Evolutionary conservation across 805 yeast species (phyloP).

Genomic region (Hanseniaspora thailandica): DNA sequence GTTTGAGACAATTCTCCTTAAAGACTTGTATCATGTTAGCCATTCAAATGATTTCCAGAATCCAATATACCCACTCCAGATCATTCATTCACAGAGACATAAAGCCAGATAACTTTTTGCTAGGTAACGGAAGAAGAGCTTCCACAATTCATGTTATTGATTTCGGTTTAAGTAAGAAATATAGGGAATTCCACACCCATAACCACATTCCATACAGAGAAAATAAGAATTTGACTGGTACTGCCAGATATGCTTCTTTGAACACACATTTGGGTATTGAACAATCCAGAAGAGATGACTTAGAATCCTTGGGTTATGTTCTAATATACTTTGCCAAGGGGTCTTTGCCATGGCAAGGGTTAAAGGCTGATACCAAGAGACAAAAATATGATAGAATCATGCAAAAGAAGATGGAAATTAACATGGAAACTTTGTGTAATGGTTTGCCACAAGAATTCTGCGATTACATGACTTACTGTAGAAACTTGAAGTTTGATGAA

Average conservation of each 20-base stretch:
- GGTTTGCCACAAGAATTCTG: slow-evolving; percentile 88
- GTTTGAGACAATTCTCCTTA: slow-evolving; percentile 83
- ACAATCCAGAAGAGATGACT: slow-evolving; percentile 91
- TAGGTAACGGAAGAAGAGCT: slow-evolving; percentile 89
- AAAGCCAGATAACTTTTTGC: slow-evolving; percentile 72
- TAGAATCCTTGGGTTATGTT: slow-evolving; percentile 89
- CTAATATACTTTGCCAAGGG: slow-evolving; percentile 91
- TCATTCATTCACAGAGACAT: slow-evolving; percentile 80
- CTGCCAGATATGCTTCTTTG: slow-evolving; percentile 91
- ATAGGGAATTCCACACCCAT: slow-evolving; percentile 86
- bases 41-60: slow-evolving; percentile 85
- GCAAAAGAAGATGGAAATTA: slow-evolving; percentile 87
- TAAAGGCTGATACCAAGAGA: slow-evolving; percentile 91
- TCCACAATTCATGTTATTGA: slow-evolving; percentile 89
- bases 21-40: slow-evolving; percentile 88
- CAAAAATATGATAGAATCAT: slow-evolving; percentile 93
- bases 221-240: slow-evolving; percentile 91
- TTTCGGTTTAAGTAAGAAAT: slow-evolving; percentile 88
- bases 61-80: slow-evolving; percentile 90
- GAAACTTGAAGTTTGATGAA: slow-evolving; percentile 86
- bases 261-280: slow-evolving; percentile 96
- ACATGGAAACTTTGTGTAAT: slow-evolving; percentile 72
- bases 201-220: slow-evolving; percentile 93
- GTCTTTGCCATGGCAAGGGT: slow-evolving; percentile 96
- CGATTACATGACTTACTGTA: slow-evolving; percentile 76